Conservation (phyloP, 371 early-diverging fungal genomes). For the Mortierella sp. region DNA sequence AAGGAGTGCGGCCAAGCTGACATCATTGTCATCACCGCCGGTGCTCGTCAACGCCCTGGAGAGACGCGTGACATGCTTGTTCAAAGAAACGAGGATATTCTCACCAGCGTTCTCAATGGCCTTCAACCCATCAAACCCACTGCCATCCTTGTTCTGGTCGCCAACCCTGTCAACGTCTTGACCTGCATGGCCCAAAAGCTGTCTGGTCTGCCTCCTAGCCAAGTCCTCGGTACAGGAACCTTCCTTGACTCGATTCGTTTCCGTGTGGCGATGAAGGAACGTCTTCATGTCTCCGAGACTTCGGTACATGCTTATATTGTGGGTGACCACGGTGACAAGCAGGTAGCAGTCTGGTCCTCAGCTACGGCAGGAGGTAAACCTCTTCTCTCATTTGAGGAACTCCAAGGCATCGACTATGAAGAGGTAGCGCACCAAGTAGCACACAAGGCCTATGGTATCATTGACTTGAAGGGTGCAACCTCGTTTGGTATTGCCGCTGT, state of each 20-base stretch:
- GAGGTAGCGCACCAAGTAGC: conserved; percentile 65
- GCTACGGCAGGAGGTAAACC: conserved; percentile 82
- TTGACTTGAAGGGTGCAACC: conserved; percentile 87
- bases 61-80: conserved; percentile 82
- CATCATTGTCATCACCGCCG: conserved; percentile 89
- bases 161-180: conserved; percentile 88
- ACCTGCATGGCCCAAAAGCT: conserved; percentile 85
- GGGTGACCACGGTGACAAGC: conserved; percentile 91
- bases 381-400: conserved; percentile 69
- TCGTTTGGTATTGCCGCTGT: conserved; percentile 90
- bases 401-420: conserved; percentile 64
- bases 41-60: conserved; percentile 84
- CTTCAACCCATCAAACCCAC: conserved; percentile 81
- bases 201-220: conserved; percentile 77
- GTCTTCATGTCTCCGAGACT: conserved; percentile 71
- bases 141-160: conserved; percentile 79
- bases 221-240: conserved; percentile 91
- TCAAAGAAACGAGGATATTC: conserved; percentile 82
- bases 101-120: conserved; percentile 71
- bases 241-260: conserved; percentile 85
- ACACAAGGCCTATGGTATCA: conserved; percentile 86
- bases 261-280: conserved; percentile 68
- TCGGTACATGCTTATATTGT: conserved; percentile 85
- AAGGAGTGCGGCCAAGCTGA: conserved; percentile 87
- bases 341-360: conserved; percentile 85